These are phyloP conservation scores for Ilyonectria sp. DNA, from an alignment of 2,329 filamentous ascomycete genomes.

Conservation along the genomic window DNA sequence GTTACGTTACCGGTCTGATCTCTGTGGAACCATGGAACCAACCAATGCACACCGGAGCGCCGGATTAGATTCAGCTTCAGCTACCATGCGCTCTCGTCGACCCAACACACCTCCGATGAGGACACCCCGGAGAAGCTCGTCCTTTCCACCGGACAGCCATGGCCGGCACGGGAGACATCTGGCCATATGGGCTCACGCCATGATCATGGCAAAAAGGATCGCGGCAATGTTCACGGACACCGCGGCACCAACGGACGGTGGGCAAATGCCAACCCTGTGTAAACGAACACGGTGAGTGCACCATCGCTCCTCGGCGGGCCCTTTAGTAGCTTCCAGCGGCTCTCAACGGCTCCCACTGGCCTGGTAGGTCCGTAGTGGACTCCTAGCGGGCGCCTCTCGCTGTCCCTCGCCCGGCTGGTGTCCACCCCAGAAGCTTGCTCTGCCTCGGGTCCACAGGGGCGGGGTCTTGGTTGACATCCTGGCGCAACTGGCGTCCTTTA, in stretches of 20 bases:
- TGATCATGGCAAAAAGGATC: conserved; percentile 37
- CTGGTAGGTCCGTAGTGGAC: background rate
- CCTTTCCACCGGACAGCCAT: conserved; percentile 23
- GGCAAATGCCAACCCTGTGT: conserved; percentile 1
- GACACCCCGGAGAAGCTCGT: background rate
- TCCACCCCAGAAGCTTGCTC: conserved; percentile 13
- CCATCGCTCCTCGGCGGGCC: background rate
- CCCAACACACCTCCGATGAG: conserved; percentile 10
- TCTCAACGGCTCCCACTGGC: conserved; percentile 16
- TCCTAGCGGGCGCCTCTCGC: background rate
- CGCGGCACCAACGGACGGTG: conserved; percentile 17
- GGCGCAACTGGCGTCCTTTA: conserved; percentile 25
- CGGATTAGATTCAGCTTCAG: conserved; percentile 1
- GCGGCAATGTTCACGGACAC: conserved; percentile 39
- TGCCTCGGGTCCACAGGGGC: conserved; percentile 33
- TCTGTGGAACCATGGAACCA: conserved; percentile 24
- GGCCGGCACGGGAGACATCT: conserved; percentile 33
- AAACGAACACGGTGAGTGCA: conserved; percentile 4
- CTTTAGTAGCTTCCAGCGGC: conserved; percentile 12
- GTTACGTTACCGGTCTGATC: conserved; percentile 23
- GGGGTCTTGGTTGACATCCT: conserved; percentile 32
- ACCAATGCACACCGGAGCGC: conserved; percentile 10
- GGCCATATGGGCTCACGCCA: conserved; percentile 42
- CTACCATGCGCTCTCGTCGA: conserved; percentile 7
- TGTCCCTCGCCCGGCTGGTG: conserved; percentile 11